Conservation (phyloP, 495 filamentous ascomycete genomes). For the Polyplosphaeria fusca region DNA sequence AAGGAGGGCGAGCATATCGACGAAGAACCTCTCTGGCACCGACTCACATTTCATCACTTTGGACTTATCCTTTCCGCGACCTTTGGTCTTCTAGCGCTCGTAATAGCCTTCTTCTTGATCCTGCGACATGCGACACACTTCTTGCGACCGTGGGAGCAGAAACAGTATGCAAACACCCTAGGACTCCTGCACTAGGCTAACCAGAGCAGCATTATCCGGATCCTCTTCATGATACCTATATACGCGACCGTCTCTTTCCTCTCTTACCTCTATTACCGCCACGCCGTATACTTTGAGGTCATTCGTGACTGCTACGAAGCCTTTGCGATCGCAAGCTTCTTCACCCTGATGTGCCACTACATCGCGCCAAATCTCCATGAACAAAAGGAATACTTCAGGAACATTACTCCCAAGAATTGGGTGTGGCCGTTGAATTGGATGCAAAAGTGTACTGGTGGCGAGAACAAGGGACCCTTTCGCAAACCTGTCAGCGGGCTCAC, state of each 20-base stretch:
- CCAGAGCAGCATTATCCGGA: slow-evolving; percentile 68
- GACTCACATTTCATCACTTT: slow-evolving; percentile 56
- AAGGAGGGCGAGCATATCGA: no score
- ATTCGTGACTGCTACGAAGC: slow-evolving; percentile 87
- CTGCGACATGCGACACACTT: slow-evolving; percentile 78
- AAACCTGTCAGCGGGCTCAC: slow-evolving; percentile 80
- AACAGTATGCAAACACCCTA: slow-evolving; percentile 54
- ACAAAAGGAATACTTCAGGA: slow-evolving; percentile 85
- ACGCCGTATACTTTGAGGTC: slow-evolving; percentile 79
- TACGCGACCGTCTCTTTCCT: slow-evolving; percentile 79
- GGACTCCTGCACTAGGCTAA: slow-evolving; percentile 1
- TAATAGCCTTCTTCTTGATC: slow-evolving; percentile 63
- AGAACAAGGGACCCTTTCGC: slow-evolving; percentile 62
- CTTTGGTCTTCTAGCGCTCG: slow-evolving; percentile 53
- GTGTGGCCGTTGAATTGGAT: slow-evolving; percentile 70
- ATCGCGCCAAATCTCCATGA: slow-evolving; percentile 73
- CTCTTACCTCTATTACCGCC: slow-evolving; percentile 70
- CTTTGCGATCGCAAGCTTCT: slow-evolving; percentile 87
- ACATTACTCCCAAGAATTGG: slow-evolving; percentile 67
- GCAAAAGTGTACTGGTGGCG: slow-evolving; percentile 62
- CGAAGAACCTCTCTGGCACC: slow-evolving; percentile 20
- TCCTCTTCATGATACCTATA: slow-evolving; percentile 86
- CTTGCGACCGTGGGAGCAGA: slow-evolving; percentile 76
- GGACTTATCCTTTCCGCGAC: slow-evolving; percentile 49
- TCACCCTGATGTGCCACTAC: slow-evolving; percentile 82